These are phyloP conservation scores for Schwanniomyces yamadae DNA, from an alignment of 805 yeast genomes.

Conservation along the genomic window DNA sequence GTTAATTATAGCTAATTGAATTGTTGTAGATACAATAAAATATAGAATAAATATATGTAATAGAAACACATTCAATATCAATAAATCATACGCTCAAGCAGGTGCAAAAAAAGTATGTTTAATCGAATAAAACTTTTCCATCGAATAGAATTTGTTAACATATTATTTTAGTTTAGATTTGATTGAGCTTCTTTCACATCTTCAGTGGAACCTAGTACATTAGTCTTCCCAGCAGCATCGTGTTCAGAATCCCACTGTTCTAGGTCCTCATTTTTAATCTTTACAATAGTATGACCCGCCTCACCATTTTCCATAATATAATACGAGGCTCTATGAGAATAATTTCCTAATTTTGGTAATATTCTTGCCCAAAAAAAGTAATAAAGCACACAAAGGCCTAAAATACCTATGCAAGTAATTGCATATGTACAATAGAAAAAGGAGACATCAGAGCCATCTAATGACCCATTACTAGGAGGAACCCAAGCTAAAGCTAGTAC, in stretches of 20 bases:
- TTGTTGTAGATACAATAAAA: too few species aligned
- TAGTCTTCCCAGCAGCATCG: too few species aligned
- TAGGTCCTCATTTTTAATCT: slow-evolving; percentile 28
- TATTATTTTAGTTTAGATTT: too few species aligned
- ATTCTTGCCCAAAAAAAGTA: slow-evolving; percentile 36
- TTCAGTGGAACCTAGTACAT: too few species aligned
- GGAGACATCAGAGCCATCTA: slow-evolving; percentile 41
- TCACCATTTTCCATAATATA: slow-evolving; percentile 38
- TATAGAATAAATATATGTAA: too few species aligned
- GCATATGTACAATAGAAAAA: slow-evolving; percentile 45
- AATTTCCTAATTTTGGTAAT: slow-evolving; percentile 31
- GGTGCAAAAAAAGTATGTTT: too few species aligned
- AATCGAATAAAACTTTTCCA: too few species aligned
- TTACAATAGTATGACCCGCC: slow-evolving; percentile 37
- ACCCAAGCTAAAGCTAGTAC: slow-evolving; percentile 44
- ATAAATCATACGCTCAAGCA: too few species aligned
- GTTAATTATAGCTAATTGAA: too few species aligned
- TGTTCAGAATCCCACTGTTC: slow-evolving; percentile 32
- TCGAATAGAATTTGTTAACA: too few species aligned
- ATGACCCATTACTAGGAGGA: slow-evolving; percentile 37
- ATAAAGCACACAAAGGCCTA: slow-evolving; percentile 30
- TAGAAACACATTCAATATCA: too few species aligned
- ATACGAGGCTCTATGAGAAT: slow-evolving; percentile 29
- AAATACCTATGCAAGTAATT: slow-evolving; percentile 34
- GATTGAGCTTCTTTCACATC: too few species aligned